Percentiles rank a stretch among this genome's conserved stretches.
phyloP scores from a whole-genome alignment of 768 basidiomycete species.

The Podaxis sp. region DNA sequence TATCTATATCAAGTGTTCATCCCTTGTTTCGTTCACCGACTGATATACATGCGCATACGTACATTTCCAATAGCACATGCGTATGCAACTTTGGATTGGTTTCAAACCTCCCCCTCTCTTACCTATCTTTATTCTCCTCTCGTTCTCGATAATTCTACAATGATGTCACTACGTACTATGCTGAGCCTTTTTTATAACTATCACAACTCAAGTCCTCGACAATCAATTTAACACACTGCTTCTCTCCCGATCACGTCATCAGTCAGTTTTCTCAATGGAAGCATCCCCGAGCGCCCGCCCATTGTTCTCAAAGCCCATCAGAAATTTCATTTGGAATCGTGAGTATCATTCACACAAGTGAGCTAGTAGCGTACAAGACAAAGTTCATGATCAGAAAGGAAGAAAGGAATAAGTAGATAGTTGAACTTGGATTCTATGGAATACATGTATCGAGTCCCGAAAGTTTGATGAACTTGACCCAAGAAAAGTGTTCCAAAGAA shows the following conservation, averaged over 20 bases:
- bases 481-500: background rate
- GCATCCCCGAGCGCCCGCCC: background rate
- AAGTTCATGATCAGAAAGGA: background rate
- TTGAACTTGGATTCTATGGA: slow-evolving; percentile 5
- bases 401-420: background rate
- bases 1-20: background rate
- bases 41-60: background rate
- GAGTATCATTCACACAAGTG: background rate
- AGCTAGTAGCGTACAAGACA: background rate
- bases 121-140: background rate
- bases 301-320: background rate
- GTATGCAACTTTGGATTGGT: background rate
- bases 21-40: background rate
- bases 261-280: background rate
- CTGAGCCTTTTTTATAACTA: too few species aligned
- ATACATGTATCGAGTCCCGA: background rate
- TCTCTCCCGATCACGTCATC: background rate
- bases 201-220: too few species aligned
- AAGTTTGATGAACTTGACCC: background rate
- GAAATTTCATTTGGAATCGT: background rate
- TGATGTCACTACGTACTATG: too few species aligned
- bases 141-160: too few species aligned
- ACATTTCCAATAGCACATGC: background rate
- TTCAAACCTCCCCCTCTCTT: background rate
- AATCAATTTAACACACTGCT: background rate